phyloP scores from a whole-genome alignment of 2,329 filamentous ascomycete species.

The Pyrenochaeta sp. region DNA sequence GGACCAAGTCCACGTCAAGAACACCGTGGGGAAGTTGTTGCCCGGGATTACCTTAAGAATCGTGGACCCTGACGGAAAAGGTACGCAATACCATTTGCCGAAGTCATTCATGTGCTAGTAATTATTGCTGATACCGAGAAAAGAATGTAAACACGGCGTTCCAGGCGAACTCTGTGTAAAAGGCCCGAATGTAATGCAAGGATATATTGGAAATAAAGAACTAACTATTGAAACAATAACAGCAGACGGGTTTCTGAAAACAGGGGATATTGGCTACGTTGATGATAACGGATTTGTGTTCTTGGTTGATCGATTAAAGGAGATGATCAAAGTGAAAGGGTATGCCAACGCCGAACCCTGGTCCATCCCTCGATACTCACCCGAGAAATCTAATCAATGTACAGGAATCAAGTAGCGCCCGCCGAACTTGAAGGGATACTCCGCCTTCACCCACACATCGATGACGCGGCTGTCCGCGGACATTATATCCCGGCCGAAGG shows the following conservation, averaged over 20 bases:
- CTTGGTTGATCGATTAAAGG: conserved; percentile 42
- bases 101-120: neutral
- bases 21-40: conserved; percentile 42
- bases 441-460: conserved; percentile 61
- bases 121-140: conserved; percentile 47
- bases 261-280: conserved; percentile 36
- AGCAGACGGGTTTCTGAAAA: conserved; percentile 45
- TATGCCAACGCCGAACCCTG: conserved; percentile 39
- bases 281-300: conserved; percentile 43
- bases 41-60: conserved; percentile 64
- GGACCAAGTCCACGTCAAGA: neutral
- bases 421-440: conserved; percentile 65
- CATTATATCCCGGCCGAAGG: conserved; percentile 3
- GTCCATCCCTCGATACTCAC: conserved; percentile 40
- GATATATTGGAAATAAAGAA: conserved; percentile 49
- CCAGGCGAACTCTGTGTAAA: conserved; percentile 47
- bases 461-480: conserved; percentile 49
- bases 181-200: conserved; percentile 49
- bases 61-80: conserved; percentile 57
- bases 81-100: neutral
- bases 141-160: conserved; percentile 51
- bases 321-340: conserved; percentile 68
- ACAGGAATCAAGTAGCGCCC: conserved; percentile 61
- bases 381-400: conserved; percentile 29
- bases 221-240: conserved; percentile 42